Base-by-base conservation (phyloP, 2,329 filamentous ascomycete species). In the Clathrospora elynae region DNA sequence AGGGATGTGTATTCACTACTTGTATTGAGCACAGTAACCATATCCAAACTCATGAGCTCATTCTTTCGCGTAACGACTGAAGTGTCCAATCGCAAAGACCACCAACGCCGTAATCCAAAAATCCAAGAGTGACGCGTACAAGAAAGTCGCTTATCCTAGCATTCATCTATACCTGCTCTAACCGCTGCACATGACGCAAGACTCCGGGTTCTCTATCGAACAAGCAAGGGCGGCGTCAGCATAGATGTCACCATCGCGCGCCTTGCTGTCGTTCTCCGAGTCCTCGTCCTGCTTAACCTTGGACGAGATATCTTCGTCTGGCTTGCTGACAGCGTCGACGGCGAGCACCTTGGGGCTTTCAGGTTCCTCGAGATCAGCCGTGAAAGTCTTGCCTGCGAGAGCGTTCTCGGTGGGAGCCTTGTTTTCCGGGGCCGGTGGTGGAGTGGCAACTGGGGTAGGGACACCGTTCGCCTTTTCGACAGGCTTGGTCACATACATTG, bases 131-230 rank as follows among this genome's bases (percentile, higher is more conserved):
- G 20, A 23, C 6, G 10, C 6, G 10, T 6, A 23, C 6, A 23
- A 23, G 10, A 23, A 23, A 6, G 10, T n/a, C n/a, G n/a, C n/a
- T n/a, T n/a, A n/a, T n/a, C n/a, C n/a, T n/a, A n/a, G n/a, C 11
- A 20, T 18, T 11, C 13, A 39, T 13, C 30, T 11, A 34, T 2
- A 11, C 7, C 4, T 10, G 4, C 3, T 18, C 72, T 81, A 97
- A 77, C 91, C 92, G 74, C 89, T 95, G 84, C 93, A 99, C 93
- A 99, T 97, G 55, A 96, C 71, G 71, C 93, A 99, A 33, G 86
- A 80, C 71, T 99, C 93, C 59, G 87, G 90, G 78, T 97, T 96
- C 69, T 97, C 91, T 71, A 99, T 97, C 75, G 91, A 96, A 79
- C 93, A 99, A 62, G 85, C 83, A 68, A 99, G 77, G 11, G 88